phyloP scores from a whole-genome alignment of 805 yeast species.

The Pichia paraexigua region DNA sequence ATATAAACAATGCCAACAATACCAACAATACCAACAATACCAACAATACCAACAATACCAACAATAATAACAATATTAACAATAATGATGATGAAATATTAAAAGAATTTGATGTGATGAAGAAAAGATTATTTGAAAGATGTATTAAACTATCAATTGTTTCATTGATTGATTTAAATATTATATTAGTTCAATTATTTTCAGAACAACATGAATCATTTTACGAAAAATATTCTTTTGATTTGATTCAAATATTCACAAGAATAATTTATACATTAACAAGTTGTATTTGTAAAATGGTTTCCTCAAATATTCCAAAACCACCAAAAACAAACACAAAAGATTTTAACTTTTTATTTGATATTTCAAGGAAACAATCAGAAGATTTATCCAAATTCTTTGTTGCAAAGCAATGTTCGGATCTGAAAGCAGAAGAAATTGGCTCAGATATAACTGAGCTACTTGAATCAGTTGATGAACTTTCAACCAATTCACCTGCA shows the following conservation, averaged over 20 bases:
- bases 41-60: too few species aligned
- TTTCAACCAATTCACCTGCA: conserved; percentile 14
- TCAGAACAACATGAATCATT: conserved; percentile 6
- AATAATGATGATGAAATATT: conserved; percentile 3
- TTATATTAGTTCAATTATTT: conserved; percentile 9
- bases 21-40: too few species aligned
- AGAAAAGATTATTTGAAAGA: conserved; percentile 15
- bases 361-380: conserved; percentile 5
- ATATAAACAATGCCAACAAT: too few species aligned
- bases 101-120: conserved; percentile 10
- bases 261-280: conserved; percentile 13
- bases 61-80: not conserved
- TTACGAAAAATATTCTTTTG: conserved; percentile 17
- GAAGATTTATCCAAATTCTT: conserved; percentile 4
- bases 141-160: conserved; percentile 13
- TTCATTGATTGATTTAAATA: conserved; percentile 16
- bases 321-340: not conserved
- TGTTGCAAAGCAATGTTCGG: conserved; percentile 1
- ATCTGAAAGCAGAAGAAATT: not conserved
- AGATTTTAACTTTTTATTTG: conserved; percentile 5
- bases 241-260: conserved; percentile 18
- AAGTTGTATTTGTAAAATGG: conserved; percentile 11
- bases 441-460: conserved; percentile 1
- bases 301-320: conserved; percentile 2
- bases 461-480: conserved; percentile 9